phyloP scores from a whole-genome alignment of 306 rosid genomes.

The Vigna unguiculata region DNA sequence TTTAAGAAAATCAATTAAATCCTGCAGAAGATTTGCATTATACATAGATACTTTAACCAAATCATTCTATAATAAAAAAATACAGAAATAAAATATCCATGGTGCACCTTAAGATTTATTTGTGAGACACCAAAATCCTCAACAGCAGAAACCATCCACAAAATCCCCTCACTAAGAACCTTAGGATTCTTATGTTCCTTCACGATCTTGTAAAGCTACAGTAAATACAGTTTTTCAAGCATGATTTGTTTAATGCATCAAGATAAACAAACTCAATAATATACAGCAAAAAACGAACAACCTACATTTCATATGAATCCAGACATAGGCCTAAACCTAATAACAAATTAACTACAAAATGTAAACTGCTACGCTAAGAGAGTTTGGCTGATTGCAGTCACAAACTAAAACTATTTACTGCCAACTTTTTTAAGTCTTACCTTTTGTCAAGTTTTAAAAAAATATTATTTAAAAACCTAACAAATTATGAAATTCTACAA shows the following conservation, averaged over 20 bases:
- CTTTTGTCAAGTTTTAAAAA: neutral
- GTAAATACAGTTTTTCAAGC: neutral
- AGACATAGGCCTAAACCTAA: neutral
- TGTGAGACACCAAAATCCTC: conserved; percentile 93
- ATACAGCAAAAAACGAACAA: neutral
- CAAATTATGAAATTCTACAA: neutral
- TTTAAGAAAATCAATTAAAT: conserved; percentile 92
- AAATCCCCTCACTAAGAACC: conserved; percentile 95
- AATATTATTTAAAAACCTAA: neutral
- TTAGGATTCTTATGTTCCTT: conserved; percentile 99
- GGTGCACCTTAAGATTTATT: conserved; percentile 85
- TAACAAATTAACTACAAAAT: neutral
- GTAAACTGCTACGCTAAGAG: neutral
- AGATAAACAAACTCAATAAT: conserved; percentile 33
- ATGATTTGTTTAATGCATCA: neutral
- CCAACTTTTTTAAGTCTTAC: neutral
- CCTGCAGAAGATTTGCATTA: conserved; percentile 61
- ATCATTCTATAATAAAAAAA: neutral
- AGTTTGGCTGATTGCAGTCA: neutral
- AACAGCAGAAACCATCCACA: conserved; percentile 97
- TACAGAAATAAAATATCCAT: neutral
- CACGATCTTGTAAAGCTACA: conserved; percentile 89
- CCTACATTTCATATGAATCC: neutral
- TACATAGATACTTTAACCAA: conserved; percentile 12
- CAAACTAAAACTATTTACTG: neutral